Conservation (phyloP, 2,329 filamentous ascomycete genomes). For the Aspergillus fumigatiaffinis region DNA sequence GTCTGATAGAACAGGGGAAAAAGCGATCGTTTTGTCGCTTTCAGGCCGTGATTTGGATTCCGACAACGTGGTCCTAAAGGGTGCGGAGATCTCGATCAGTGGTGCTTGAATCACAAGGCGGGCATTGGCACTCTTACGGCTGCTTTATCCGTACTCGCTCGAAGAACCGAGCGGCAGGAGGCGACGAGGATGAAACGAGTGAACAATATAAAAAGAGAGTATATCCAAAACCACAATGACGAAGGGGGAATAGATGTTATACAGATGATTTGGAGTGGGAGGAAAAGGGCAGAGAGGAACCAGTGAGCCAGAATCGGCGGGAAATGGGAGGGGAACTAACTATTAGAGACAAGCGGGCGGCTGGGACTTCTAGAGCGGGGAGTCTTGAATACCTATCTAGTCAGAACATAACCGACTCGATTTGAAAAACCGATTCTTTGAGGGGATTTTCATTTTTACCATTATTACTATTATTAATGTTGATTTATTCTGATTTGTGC, state of each 20-base stretch:
- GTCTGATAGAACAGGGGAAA: conserved; percentile 8
- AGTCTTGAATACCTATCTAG: neutral
- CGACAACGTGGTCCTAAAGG: conserved; percentile 18
- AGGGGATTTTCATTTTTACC: neutral
- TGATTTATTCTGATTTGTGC: neutral
- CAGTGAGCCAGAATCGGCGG: conserved; percentile 11
- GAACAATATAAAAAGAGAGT: conserved; percentile 10
- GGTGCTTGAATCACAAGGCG: conserved; percentile 24
- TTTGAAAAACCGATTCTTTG: conserved; percentile 2
- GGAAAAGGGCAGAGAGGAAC: conserved; percentile 15
- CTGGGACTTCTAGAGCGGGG: conserved; percentile 6
- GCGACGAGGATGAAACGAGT: conserved; percentile 22
- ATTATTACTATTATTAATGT: neutral
- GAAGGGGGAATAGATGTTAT: conserved; percentile 26
- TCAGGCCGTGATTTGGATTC: conserved; percentile 8
- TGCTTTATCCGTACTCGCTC: conserved; percentile 12
- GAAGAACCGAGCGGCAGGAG: conserved; percentile 8
- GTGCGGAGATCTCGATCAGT: conserved; percentile 31
- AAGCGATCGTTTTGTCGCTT: conserved; percentile 18
- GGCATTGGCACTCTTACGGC: conserved; percentile 5
- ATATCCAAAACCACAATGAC: conserved; percentile 10
- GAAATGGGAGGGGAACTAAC: conserved; percentile 17
- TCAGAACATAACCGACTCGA: neutral
- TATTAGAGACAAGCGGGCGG: conserved; percentile 15
- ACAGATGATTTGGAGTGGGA: conserved; percentile 17